phyloP scores from a whole-genome alignment of 768 basidiomycete genomes.

The Trametes cubensis region DNA sequence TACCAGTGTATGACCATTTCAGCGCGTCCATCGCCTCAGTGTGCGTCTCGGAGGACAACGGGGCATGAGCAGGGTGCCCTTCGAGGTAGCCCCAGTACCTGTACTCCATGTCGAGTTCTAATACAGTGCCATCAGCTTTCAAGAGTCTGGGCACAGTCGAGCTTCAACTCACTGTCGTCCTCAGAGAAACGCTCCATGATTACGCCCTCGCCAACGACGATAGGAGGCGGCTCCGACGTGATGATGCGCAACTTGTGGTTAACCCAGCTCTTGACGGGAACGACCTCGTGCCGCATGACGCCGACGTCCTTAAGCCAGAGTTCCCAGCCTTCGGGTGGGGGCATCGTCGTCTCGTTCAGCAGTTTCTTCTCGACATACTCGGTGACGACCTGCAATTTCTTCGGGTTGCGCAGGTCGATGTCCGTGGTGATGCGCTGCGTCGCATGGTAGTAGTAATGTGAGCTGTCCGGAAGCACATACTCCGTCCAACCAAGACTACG shows the following conservation, averaged over 20 bases:
- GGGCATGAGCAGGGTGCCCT: constrained; percentile 71
- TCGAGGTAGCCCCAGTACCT: constrained; percentile 85
- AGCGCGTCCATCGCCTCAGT: constrained; percentile 74
- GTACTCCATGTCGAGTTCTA: constrained; percentile 76
- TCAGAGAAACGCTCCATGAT: constrained; percentile 29
- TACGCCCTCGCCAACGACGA: constrained; percentile 28
- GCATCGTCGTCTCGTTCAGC: constrained; percentile 35
- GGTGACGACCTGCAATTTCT: constrained; percentile 52
- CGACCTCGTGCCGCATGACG: constrained; percentile 37
- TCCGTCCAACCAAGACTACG: constrained; percentile 73
- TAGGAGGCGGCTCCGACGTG: constrained; percentile 46
- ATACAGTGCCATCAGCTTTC: constrained; percentile 1
- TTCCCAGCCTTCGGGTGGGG: constrained; percentile 50
- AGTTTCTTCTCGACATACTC: constrained; percentile 44
- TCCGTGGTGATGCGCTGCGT: constrained; percentile 68
- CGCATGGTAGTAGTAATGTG: constrained; percentile 71
- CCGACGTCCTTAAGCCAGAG: constrained; percentile 60
- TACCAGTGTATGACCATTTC: constrained; percentile 81
- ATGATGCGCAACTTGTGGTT: constrained; percentile 64
- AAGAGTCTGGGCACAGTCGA: background rate
- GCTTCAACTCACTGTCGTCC: constrained; percentile 45
- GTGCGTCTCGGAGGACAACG: constrained; percentile 57
- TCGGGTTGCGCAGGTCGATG: constrained; percentile 59
- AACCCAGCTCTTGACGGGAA: constrained; percentile 59
- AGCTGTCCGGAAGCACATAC: constrained; percentile 72